Evolutionary conservation across 352 stramenopile genomes (phyloP), one percentile per base, ranked within the genome.

Genomic region (Bremia lactucae): DNA sequence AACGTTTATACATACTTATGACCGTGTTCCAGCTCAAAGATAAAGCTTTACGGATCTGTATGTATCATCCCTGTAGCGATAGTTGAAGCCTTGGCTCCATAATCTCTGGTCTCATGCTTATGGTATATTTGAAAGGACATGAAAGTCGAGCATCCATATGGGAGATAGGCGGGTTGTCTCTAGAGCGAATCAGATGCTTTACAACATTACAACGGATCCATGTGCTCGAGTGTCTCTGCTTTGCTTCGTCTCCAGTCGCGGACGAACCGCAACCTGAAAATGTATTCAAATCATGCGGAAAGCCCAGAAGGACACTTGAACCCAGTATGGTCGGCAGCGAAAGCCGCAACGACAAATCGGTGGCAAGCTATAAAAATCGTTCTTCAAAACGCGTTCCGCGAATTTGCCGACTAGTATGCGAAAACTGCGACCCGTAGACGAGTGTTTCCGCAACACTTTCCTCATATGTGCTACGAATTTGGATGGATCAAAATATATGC

Each of bases 241-340:
- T 11, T 19, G 44, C 44, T 20, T 25, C 44, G 44, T 59, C 51
- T 59, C 39, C 51, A 59, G 45, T 55, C 35, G 49, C 25, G 26
- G 19, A 46, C 21, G 23, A 33, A 54, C n/a, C n/a, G 31, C 38
- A 42, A 53, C 46, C 37, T 20, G 18, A 36, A 56, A 48, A 43
- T 42, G 36, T 40, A 46, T 45, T 59, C 50, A 59, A 59, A 54
- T 59, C 50, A 4, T 14, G 26, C 2, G 34, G 44, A 46, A 45
- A 29, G 4, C 13, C 13, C 16, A 2, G 29, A 33, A 19, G 23
- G 28, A 23, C 35, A 47, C 41, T 49, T 44, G 45, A 26, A 18
- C 21, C 16, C 18, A 42, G 19, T 52, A 46, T 46, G 7, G 6
- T 10, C 28, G 28, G 1, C 14, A 22, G 31, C 31, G 31, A 43